Evolutionary conservation across 2,329 filamentous ascomycete species (phyloP).

Genomic region (Dothiorella sarmentorum): DNA sequence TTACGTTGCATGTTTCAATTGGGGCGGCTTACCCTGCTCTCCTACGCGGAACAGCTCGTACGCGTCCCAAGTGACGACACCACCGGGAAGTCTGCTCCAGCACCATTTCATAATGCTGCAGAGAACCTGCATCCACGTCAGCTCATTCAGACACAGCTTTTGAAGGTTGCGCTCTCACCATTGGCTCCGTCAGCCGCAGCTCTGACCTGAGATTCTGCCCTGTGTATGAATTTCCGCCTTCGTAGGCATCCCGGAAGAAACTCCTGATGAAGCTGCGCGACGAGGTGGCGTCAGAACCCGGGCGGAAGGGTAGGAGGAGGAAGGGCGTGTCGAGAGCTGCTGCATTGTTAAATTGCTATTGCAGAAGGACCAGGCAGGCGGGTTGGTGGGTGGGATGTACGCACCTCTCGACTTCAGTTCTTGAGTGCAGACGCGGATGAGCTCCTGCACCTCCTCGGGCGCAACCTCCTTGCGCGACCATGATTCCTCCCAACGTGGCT

Average conservation of each 20-base stretch:
- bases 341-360: conserved; percentile 21
- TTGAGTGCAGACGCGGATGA: conserved; percentile 77
- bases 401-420: conserved; percentile 94
- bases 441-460: conserved; percentile 85
- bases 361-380: neutral
- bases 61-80: conserved; percentile 93
- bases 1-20: conserved; percentile 13
- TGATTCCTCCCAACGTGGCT: conserved; percentile 82
- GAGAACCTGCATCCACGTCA: conserved; percentile 62
- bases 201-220: conserved; percentile 78
- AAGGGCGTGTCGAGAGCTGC: conserved; percentile 87
- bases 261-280: conserved; percentile 90
- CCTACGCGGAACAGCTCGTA: conserved; percentile 95
- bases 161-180: conserved; percentile 58
- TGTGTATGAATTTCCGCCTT: conserved; percentile 54
- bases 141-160: neutral
- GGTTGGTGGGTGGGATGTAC: conserved; percentile 5
- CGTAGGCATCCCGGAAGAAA: conserved; percentile 73
- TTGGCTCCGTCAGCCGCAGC: conserved; percentile 85
- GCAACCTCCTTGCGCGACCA: conserved; percentile 80
- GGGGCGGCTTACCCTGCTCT: conserved; percentile 67
- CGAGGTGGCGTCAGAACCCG: conserved; percentile 78
- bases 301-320: conserved; percentile 88
- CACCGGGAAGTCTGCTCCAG: conserved; percentile 87
- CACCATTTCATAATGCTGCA: conserved; percentile 97